Conservation (phyloP, 1,284 basidiomycete genomes). For the Ceratobasidium sp. region DNA sequence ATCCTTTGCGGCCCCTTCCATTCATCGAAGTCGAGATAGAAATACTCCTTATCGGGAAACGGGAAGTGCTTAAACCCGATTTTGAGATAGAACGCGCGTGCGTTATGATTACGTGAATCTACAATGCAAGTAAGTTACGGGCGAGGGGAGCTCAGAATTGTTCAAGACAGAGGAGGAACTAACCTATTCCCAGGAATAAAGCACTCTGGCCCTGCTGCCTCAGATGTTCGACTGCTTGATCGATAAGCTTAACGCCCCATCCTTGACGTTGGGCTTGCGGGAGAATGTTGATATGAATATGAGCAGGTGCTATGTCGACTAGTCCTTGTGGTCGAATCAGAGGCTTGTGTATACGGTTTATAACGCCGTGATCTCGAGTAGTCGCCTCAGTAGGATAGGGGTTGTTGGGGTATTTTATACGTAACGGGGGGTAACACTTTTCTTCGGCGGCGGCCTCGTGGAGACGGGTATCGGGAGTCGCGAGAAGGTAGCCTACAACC, state of each 20-base stretch:
- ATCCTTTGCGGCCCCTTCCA: slow-evolving; percentile 16
- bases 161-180: neutral
- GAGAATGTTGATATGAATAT: slow-evolving; percentile 76
- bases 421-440: slow-evolving; percentile 71
- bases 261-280: slow-evolving; percentile 70
- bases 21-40: slow-evolving; percentile 25
- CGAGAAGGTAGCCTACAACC: slow-evolving; percentile 74
- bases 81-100: slow-evolving; percentile 40
- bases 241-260: slow-evolving; percentile 72
- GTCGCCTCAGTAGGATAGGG: slow-evolving; percentile 31
- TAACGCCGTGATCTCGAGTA: slow-evolving; percentile 48
- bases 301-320: slow-evolving; percentile 70
- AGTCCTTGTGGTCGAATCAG: slow-evolving; percentile 62
- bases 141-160: neutral
- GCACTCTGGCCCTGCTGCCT: slow-evolving; percentile 33
- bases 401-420: slow-evolving; percentile 64
- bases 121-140: neutral
- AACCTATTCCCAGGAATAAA: slow-evolving; percentile 40
- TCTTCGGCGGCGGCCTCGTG: slow-evolving; percentile 67
- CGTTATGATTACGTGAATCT: slow-evolving; percentile 43
- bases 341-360: slow-evolving; percentile 66
- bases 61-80: slow-evolving; percentile 41
- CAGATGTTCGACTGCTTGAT: slow-evolving; percentile 65
- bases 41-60: slow-evolving; percentile 40
- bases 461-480: slow-evolving; percentile 69